Evolutionary conservation across 2,329 filamentous ascomycete genomes (phyloP).

Genomic region (Arthrinium phaeospermum): DNA sequence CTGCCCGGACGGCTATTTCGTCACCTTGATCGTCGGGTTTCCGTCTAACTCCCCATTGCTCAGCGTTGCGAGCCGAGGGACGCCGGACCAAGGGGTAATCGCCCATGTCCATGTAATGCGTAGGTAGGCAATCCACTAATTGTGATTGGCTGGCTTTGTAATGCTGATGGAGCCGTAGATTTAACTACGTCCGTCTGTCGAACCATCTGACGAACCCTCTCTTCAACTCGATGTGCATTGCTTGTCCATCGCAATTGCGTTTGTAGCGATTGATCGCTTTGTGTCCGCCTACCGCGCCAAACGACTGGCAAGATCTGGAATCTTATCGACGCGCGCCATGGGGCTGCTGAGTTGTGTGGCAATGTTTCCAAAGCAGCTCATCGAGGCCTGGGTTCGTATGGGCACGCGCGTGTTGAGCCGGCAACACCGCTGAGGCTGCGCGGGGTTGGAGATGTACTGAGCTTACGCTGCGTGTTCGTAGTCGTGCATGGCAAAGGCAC

Average conservation of each 20-base stretch:
- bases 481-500: too few relatives aligned
- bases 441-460: neutral
- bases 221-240: neutral
- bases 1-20: neutral
- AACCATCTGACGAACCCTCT: neutral
- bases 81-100: neutral
- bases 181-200: neutral
- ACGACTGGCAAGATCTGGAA: neutral
- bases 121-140: neutral
- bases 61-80: neutral
- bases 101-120: neutral
- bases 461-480: neutral
- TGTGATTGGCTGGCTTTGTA: too few relatives aligned
- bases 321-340: neutral
- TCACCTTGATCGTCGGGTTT: neutral
- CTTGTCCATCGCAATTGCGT: neutral
- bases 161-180: too few relatives aligned
- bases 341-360: neutral
- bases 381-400: neutral
- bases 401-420: too few relatives aligned
- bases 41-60: conserved; percentile 4
- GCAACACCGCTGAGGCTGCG: neutral
- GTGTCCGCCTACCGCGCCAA: neutral
- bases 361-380: neutral
- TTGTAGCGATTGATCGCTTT: neutral